Percentiles rank a stretch among this genome's conserved stretches.
Evolutionary conservation across 805 yeast species (phyloP).

Genomic region (Starmerella apis): DNA sequence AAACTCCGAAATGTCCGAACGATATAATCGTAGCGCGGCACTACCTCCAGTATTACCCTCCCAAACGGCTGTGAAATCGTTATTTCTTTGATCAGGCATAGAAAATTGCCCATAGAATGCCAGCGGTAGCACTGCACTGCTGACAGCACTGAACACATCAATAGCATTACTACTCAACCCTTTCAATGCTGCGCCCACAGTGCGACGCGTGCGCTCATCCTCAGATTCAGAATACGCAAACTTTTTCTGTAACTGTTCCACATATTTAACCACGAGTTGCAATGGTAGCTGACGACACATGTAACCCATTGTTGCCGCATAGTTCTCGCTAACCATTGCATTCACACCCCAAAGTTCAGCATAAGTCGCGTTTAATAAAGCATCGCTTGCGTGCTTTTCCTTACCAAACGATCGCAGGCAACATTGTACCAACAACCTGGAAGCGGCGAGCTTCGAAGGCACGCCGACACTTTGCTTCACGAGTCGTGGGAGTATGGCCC

Average conservation of each 20-base stretch:
- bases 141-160: slow-evolving; percentile 52
- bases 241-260: slow-evolving; percentile 39
- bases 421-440: slow-evolving; percentile 57
- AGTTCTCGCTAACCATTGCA: slow-evolving; percentile 60
- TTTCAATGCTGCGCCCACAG: slow-evolving; percentile 39
- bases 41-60: slow-evolving; percentile 65
- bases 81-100: slow-evolving; percentile 34
- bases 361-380: slow-evolving; percentile 45
- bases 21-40: slow-evolving; percentile 57
- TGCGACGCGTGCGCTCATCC: slow-evolving; percentile 23
- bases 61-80: slow-evolving; percentile 59
- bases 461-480: slow-evolving; percentile 69
- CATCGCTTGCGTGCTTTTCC: slow-evolving; percentile 46
- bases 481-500: slow-evolving; percentile 38
- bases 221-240: slow-evolving; percentile 39
- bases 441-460: slow-evolving; percentile 82
- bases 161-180: slow-evolving; percentile 48
- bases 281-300: slow-evolving; percentile 52
- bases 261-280: slow-evolving; percentile 45
- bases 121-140: slow-evolving; percentile 62
- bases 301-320: slow-evolving; percentile 72
- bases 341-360: slow-evolving; percentile 60
- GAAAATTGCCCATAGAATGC: slow-evolving; percentile 72
- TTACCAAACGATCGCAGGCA: slow-evolving; percentile 40
- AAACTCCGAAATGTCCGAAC: slow-evolving; percentile 53